Evolutionary conservation across 2,329 filamentous ascomycete species (phyloP).

Genomic region (Sarocladiaceae sp.): DNA sequence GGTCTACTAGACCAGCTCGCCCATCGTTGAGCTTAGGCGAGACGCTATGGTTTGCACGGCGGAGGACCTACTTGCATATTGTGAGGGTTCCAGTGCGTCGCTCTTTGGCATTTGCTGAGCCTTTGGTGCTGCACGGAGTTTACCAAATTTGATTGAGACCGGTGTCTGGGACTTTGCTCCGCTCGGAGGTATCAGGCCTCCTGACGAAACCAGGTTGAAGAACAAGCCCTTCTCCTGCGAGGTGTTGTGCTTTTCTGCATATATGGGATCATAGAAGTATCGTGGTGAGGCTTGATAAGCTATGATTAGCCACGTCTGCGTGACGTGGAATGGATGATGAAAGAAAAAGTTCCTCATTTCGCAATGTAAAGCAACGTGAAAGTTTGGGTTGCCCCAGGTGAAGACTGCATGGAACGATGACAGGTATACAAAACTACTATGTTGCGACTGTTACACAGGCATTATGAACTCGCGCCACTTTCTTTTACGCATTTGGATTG

Average conservation of each 20-base stretch:
- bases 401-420: too few relatives aligned
- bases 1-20: conserved; percentile 65
- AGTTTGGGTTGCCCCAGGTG: too few relatives aligned
- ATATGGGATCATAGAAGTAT: conserved; percentile 6
- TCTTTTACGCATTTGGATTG: too few relatives aligned
- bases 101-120: conserved; percentile 1
- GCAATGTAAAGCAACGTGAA: too few relatives aligned
- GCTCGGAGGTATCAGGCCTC: too few relatives aligned
- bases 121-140: background rate
- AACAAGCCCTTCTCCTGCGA: too few relatives aligned
- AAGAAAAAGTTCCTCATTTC: too few relatives aligned
- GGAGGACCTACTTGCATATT: background rate
- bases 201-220: background rate
- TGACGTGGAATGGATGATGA: too few relatives aligned
- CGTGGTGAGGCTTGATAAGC: background rate
- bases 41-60: background rate
- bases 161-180: conserved; percentile 6
- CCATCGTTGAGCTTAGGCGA: background rate
- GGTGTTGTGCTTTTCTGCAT: conserved; percentile 8
- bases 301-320: too few relatives aligned
- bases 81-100: background rate
- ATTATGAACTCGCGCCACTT: too few relatives aligned
- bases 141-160: background rate
- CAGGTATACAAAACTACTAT: too few relatives aligned
- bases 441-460: too few relatives aligned